Base-by-base conservation (phyloP, 257 asterid species). In the Scutellaria baicalensis region DNA sequence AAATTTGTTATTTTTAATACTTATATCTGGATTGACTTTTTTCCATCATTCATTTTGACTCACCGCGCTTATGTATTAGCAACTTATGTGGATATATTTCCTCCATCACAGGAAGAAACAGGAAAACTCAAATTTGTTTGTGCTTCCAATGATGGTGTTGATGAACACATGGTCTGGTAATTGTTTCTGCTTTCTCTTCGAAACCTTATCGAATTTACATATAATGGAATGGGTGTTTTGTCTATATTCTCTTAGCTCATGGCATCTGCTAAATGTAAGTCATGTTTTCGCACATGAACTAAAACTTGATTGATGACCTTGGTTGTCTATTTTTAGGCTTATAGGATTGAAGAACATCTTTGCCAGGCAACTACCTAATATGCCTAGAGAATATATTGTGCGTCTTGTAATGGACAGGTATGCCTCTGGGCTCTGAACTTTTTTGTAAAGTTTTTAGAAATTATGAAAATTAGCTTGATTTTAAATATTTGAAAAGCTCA, bases 371-470 rank as follows among this genome's bases (percentile, higher is more conserved):
- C 86, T 94, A 16, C 99, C 99, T 18, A 94, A 94, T 84, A 94
- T 94, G 99, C 99, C 99, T 9, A 89, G 84, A 88, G 99, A 94
- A 74, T 94, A 94, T 79, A 94, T 94, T 79, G 99, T 94, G 54
- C 98, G 99, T 72, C 96, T 94, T 68, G 83, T 94, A 75, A 94
- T 94, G 99, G 98, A 94, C 84, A 91, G 99, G 99, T 91, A 64
- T n/a, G 67, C 49, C 47, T 69, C 47, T 40, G 44, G 48, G 38
- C 66, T 65, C 35, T 77, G 69, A 40, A 54, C 58, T 68, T 62
- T 21, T 7, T 31, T 17, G 9, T 5, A 20, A 17, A 40, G 18
- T 18, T 62, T 54, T 44, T 48, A 9, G 49, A 39, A 42, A 40
- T 57, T 10, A 55, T 42, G 51, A 47, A 20, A 45, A 45, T 27